phyloP scores from a whole-genome alignment of 257 asterid species.

The Schizonepeta tenuifolia region DNA sequence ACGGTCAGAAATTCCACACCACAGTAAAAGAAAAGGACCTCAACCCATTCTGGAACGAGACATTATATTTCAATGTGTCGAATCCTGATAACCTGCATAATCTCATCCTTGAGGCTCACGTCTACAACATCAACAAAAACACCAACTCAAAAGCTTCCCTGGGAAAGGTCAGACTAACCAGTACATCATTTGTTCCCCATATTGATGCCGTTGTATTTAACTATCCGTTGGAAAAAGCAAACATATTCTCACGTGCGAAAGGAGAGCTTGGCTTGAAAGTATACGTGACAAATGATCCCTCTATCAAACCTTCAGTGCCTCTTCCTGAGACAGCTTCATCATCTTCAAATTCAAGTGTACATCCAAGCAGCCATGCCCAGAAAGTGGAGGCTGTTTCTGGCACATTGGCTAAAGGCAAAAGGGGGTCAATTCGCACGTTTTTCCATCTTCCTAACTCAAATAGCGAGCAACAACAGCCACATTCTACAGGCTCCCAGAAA shows the following conservation, averaged over 20 bases:
- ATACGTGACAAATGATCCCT: slow-evolving; percentile 66
- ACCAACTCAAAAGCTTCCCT: slow-evolving; percentile 62
- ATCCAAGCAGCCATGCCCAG: slow-evolving; percentile 35
- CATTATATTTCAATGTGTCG: slow-evolving; percentile 68
- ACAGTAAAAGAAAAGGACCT: slow-evolving; percentile 84
- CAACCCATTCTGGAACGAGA: slow-evolving; percentile 79
- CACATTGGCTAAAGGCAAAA: slow-evolving; percentile 38
- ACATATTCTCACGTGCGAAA: slow-evolving; percentile 66
- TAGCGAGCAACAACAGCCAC: slow-evolving; percentile 41
- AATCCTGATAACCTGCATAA: slow-evolving; percentile 58
- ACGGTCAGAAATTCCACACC: slow-evolving; percentile 78
- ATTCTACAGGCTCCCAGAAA: slow-evolving; percentile 40
- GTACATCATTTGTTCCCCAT: slow-evolving; percentile 70
- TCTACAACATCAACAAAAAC: slow-evolving; percentile 51
- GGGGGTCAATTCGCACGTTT: slow-evolving; percentile 49
- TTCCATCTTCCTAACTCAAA: slow-evolving; percentile 55
- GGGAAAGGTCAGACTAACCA: slow-evolving; percentile 66
- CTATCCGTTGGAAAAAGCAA: slow-evolving; percentile 78
- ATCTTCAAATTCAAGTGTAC: slow-evolving; percentile 40
- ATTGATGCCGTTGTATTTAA: slow-evolving; percentile 75
- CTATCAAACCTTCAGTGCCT: slow-evolving; percentile 51
- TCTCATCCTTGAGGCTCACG: slow-evolving; percentile 72
- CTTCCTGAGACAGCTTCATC: slow-evolving; percentile 50
- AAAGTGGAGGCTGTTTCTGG: slow-evolving; percentile 34
- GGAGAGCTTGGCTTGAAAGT: slow-evolving; percentile 88